Evolutionary conservation across 306 rosid species (phyloP), one percentile per base, ranked within the genome.

Genomic region (Vigna hirtella): DNA sequence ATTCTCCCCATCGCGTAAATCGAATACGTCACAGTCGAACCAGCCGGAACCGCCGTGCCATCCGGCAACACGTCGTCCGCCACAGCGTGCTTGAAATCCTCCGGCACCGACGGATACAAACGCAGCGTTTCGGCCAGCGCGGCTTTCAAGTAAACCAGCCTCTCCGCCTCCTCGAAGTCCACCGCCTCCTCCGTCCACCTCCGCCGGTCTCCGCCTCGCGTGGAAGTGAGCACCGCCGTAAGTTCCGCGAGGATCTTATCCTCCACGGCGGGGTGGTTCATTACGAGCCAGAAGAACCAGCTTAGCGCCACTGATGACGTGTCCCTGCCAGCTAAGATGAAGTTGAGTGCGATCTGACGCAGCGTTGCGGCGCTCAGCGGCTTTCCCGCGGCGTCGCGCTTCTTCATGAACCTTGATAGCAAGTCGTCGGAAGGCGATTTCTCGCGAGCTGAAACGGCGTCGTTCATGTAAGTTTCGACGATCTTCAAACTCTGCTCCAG

Each of bases 291-390:
- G 87, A 95, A 95, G 86, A 95, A 92, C 98, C 98, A 95, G 82
- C 93, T 88, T 48, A 95, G 90, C 0, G 98, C 98, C 34, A 95
- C 98, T 0, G 98, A 95, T 0, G 98, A 92, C 3, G 98, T 95
- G 91, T 95, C 98, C 16, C 98, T 89, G 1, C 98, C 98, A 55
- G 98, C 98, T 64, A 95, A 97, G 78, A 95, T 88, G 81, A 95
- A 95, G 85, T 95, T 95, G 38, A 95, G 79, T 0, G 98, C 97
- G 13, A 95, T 91, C 12, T 80, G 95, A 6, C 89, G 91, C 24
- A 95, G 90, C 7, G 84, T 88, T 4, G 77, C 28, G 42, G 72
- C 6, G 5, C 83, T 68, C 26, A 92, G 80, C 4, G 70, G 77
- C 32, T 89, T 85, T 0, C 98, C 97, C 14, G 84, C 45, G 1